These are phyloP conservation scores for Mallotus japonicus DNA, from an alignment of 441 rosid species.

Conservation along the genomic window DNA sequence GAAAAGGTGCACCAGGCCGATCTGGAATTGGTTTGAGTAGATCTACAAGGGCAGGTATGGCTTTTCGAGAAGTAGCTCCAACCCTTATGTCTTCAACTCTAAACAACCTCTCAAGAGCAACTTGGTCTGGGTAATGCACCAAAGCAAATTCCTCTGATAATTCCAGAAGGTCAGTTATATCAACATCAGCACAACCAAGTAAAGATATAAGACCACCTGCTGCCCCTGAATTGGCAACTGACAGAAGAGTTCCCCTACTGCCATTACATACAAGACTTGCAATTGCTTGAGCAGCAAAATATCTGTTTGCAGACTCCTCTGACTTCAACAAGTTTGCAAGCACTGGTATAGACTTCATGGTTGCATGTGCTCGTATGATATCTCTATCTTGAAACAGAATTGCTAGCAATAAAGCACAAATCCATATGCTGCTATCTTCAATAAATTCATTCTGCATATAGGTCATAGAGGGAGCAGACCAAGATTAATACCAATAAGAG, in stretches of 20 bases:
- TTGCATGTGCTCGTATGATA: conserved; percentile 80
- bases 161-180: conserved; percentile 79
- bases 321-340: conserved; percentile 92
- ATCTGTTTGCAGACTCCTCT: conserved; percentile 85
- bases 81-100: conserved; percentile 98
- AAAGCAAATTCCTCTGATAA: conserved; percentile 82
- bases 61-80: conserved; percentile 98
- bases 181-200: conserved; percentile 97
- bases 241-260: conserved; percentile 94
- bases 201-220: conserved; percentile 91
- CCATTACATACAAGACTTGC: conserved; percentile 98
- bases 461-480: conserved; percentile 21
- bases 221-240: conserved; percentile 99
- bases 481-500: conserved; percentile 21
- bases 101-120: conserved; percentile 98
- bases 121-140: conserved; percentile 90
- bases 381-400: conserved; percentile 98
- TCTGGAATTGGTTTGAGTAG: conserved; percentile 99
- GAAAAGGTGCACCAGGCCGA: conserved; percentile 98
- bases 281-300: conserved; percentile 96
- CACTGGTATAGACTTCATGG: conserved; percentile 90
- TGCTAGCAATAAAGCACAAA: conserved; percentile 91
- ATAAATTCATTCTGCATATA: conserved; percentile 76
- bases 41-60: conserved; percentile 96
- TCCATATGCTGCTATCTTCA: conserved; percentile 95